Evolutionary conservation across 2,329 filamentous ascomycete species (phyloP), one percentile per base, ranked within the genome.

Genomic region (Hysterium pulicare): DNA sequence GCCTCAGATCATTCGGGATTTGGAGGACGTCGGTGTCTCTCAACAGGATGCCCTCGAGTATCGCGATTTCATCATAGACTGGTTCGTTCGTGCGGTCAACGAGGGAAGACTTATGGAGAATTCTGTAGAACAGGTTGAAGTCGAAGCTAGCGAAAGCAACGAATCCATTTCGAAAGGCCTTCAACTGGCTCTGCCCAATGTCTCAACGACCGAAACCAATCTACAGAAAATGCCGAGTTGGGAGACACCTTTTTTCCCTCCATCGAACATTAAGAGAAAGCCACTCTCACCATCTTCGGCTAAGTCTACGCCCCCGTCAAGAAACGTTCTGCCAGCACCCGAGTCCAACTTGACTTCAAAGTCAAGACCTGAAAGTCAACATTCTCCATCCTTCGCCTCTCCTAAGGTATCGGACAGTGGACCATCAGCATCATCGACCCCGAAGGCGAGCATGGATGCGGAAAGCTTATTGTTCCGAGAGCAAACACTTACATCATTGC

Each of bases 1-100:
- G 61, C 42, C 40, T 6, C 56, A 62, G 39, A 58, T 65, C 11
- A 53, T 63, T 10, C 49, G 54, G 9, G 61, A 65, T 31, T 47
- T 65, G 2, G 55, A 61, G 35, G 61, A 64, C 33, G 55, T 61
- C 17, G 59, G 59, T 5, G 48, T 65, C 3, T 50, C 52, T 16
- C 38, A 49, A 15, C 47, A 54, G 33, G 48, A 56, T 33, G 57
- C 52, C 4, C 22, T 56, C 4, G 44, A 47, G 11, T 57, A 63
- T 33, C 54, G 54, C 6, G 47, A 58, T 15, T 47, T 62, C 36
- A 61, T 64, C 31, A 44, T 58, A 20, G 55, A 49, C 16, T 28
- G 24, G 24, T 55, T 65, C 24, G 43, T 62, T 16, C 44, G 38
- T 15, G 61, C 59, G 5, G 59, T 62, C 20, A 62, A 63, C 33